phyloP scores from a whole-genome alignment of 129 eudicot species.

The Cynara cardunculus region DNA sequence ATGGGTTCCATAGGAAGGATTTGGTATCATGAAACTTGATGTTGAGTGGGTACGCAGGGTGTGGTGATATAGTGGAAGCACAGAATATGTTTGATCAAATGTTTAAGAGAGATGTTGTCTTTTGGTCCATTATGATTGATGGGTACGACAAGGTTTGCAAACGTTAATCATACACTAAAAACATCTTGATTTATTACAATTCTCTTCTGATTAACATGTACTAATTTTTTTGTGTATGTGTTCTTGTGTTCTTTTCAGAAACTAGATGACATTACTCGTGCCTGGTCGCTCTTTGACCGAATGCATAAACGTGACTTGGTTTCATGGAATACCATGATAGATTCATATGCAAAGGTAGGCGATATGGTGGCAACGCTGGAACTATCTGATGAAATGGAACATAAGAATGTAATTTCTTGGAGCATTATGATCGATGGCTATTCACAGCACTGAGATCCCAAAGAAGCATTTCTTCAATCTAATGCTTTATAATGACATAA shows the following conservation, averaged over 20 bases:
- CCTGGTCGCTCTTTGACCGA: constrained; percentile 39
- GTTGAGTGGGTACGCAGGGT: too few relatives aligned
- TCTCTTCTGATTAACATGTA: too few relatives aligned
- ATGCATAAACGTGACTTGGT: constrained; percentile 35
- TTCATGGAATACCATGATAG: too few relatives aligned
- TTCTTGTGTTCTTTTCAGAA: constrained; percentile 35
- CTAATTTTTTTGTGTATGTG: neutral
- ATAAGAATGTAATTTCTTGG: too few relatives aligned
- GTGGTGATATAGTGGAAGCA: too few relatives aligned
- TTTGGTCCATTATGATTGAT: constrained; percentile 50
- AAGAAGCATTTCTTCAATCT: constrained; percentile 42
- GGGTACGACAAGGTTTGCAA: constrained; percentile 54
- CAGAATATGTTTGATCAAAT: too few relatives aligned
- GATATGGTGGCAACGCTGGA: too few relatives aligned
- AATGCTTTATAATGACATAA: constrained; percentile 36
- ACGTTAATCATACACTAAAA: neutral
- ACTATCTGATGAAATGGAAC: too few relatives aligned
- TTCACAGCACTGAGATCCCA: constrained; percentile 36
- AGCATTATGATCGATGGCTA: constrained; percentile 40
- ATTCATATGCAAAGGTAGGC: too few relatives aligned
- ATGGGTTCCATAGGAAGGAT: constrained; percentile 28
- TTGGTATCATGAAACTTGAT: too few relatives aligned
- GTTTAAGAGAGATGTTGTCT: constrained; percentile 46
- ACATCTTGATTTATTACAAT: constrained; percentile 6
- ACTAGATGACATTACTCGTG: constrained; percentile 29